Evolutionary conservation across 1,139 yeast species (phyloP).

Genomic region (Geotrichum macrosporum): DNA sequence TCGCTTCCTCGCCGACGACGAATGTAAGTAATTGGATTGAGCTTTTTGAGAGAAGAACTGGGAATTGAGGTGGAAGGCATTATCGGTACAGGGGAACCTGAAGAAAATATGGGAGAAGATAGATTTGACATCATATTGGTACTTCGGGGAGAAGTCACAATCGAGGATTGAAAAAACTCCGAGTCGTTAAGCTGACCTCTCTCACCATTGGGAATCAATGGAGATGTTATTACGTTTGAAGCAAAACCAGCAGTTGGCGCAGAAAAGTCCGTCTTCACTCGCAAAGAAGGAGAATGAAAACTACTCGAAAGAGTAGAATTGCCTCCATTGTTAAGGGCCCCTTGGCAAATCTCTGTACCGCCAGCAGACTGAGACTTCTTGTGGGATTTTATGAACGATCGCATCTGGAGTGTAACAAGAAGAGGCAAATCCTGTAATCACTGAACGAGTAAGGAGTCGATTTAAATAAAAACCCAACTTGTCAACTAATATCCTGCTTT

Average conservation of each 20-base stretch:
- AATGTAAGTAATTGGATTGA: constrained; percentile 30
- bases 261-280: neutral
- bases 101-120: neutral
- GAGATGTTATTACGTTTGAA: neutral
- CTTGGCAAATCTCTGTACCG: neutral
- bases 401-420: constrained; percentile 21
- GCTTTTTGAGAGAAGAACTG: constrained; percentile 28
- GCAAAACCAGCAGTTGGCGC: neutral
- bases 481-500: too few relatives aligned
- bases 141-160: neutral
- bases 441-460: neutral
- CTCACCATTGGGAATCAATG: neutral
- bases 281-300: neutral
- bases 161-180: neutral
- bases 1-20: constrained; percentile 19
- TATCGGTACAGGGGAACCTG: neutral
- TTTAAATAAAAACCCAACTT: too few relatives aligned
- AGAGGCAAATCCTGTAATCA: neutral
- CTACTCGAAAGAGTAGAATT: neutral
- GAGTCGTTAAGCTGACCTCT: neutral
- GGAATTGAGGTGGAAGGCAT: constrained; percentile 2
- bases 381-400: constrained; percentile 29
- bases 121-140: neutral
- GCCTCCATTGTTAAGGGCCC: neutral
- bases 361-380: constrained; percentile 25